Base-by-base conservation (phyloP, 2,329 filamentous ascomycete genomes). In the Amauroascus verrucosus region DNA sequence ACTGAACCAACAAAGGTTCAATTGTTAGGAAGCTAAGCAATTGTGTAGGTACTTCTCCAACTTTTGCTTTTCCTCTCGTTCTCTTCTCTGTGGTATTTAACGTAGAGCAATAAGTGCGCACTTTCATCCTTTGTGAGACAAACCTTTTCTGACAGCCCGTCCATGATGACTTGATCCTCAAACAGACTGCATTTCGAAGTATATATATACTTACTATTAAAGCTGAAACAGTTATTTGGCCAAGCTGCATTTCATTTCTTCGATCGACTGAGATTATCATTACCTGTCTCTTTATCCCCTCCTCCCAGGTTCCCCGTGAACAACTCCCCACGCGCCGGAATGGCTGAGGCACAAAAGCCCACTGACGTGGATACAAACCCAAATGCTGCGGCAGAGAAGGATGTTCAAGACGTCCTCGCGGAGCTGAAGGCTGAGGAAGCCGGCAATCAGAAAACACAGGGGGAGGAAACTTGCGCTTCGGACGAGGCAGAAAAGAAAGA, bases 381-480 rank as follows among this genome's bases (percentile, higher is more conserved):
- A 43, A 74, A 74, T 58, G 62, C 63, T 22, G 67, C 70, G 44
- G 69, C 72, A n/a, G 70, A 71, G 56, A 67, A 72, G 63, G 72
- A 75, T 62, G 71, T 73, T 13, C 65, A 73, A 62, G 67, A 70
- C 54, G 64, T 74, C 50, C 65, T 74, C 41, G 70, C 70, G 18
- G 71, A 75, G 61, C 62, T 74, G 59, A 70, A 74, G 64, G 67
- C 60, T 30, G 68, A 69, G 32, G 59, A 58, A 33, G 26, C 54
- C 9, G 45, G 43, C 16, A 48, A 48, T 6, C 41, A 54, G 5
- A 46, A 48, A n/a, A 45, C 40, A 11, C 38, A 53, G 5, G 49
- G 49, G 30, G 26, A 47, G 24, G 53, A 38, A n/a, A 43, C 55
- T 26, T 38, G 54, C 14, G 44, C 61, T 30, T 13, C 59, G n/a